These are phyloP conservation scores for Ilyonectria mors-panacis DNA, from an alignment of 2,329 filamentous ascomycete species.

Conservation along the genomic window DNA sequence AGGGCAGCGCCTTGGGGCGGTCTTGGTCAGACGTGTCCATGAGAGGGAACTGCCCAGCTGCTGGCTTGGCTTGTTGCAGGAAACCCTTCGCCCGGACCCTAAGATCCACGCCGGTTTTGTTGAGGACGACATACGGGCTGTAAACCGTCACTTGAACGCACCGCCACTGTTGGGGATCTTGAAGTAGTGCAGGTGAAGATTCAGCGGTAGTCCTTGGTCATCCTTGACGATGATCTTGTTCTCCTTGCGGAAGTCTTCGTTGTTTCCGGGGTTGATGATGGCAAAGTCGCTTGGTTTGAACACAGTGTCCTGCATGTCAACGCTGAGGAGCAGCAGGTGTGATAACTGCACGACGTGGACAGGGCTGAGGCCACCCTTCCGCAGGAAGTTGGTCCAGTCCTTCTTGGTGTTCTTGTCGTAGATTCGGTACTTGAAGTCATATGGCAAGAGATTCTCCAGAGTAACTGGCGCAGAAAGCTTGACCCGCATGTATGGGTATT, in stretches of 20 bases:
- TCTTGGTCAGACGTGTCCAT: constrained; percentile 64
- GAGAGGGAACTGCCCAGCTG: constrained; percentile 83
- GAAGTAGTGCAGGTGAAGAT: constrained; percentile 91
- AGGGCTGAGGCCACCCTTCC: constrained; percentile 96
- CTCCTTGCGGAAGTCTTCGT: constrained; percentile 91
- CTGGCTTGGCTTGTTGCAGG: constrained; percentile 84
- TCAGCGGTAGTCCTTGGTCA: constrained; percentile 82
- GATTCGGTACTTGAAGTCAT: constrained; percentile 99
- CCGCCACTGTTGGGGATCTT: constrained; percentile 92
- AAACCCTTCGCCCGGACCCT: constrained; percentile 91
- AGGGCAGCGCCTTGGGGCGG: constrained; percentile 83
- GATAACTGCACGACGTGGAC: constrained; percentile 98
- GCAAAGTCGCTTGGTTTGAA: constrained; percentile 97
- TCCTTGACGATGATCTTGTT: constrained; percentile 86
- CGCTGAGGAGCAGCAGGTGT: constrained; percentile 90
- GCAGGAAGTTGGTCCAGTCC: constrained; percentile 98
- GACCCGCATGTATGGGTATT: constrained; percentile 95
- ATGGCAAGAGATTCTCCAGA: constrained; percentile 93
- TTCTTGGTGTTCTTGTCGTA: constrained; percentile 99
- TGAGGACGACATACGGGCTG: constrained; percentile 94
- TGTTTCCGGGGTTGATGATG: constrained; percentile 92
- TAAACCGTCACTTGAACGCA: constrained; percentile 97
- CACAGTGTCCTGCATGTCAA: constrained; percentile 96
- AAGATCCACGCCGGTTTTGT: constrained; percentile 93
- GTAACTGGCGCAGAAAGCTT: constrained; percentile 94